Evolutionary conservation across 2,329 filamentous ascomycete species (phyloP).

Genomic region (Pyrenophora tritici-repentis): DNA sequence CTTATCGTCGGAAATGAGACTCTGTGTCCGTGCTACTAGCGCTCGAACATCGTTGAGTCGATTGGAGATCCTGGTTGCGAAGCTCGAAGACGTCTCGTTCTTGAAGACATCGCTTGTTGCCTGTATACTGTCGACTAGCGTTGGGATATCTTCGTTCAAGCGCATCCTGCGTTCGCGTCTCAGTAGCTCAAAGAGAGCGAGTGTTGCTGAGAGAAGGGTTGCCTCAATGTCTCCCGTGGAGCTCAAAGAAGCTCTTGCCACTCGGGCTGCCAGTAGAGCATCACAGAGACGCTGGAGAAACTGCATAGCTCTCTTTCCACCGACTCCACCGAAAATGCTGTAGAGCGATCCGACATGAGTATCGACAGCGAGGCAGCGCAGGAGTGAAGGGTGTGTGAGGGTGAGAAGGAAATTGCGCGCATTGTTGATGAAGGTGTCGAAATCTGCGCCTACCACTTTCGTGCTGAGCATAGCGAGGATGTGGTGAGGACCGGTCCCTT

Average conservation of each 20-base stretch:
- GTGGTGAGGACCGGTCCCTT: conserved; percentile 34
- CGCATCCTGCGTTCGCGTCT: conserved; percentile 23
- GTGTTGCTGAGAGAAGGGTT: conserved; percentile 15
- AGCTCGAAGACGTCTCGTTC: not conserved
- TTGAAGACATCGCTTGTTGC: conserved; percentile 8
- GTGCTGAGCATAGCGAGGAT: conserved; percentile 32
- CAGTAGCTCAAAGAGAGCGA: conserved; percentile 26
- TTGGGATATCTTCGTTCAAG: conserved; percentile 26
- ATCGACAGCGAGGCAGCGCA: conserved; percentile 45
- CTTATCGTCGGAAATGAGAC: conserved; percentile 14
- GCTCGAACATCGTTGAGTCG: conserved; percentile 18
- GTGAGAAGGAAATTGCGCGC: conserved; percentile 28
- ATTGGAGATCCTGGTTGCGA: not conserved
- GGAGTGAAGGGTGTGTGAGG: conserved; percentile 41
- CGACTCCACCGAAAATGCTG: conserved; percentile 42
- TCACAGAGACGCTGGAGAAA: conserved; percentile 39
- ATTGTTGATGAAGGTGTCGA: conserved; percentile 11
- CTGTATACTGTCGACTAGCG: conserved; percentile 14
- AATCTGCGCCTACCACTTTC: not conserved
- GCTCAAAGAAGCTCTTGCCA: not conserved
- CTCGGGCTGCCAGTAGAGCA: conserved; percentile 2
- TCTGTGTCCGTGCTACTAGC: conserved; percentile 22
- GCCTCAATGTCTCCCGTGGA: not conserved
- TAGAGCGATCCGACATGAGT: conserved; percentile 43
- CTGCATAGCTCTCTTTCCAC: conserved; percentile 36